Evolutionary conservation across 305 asterid species (phyloP).

Genomic region (Andrographis paniculata): DNA sequence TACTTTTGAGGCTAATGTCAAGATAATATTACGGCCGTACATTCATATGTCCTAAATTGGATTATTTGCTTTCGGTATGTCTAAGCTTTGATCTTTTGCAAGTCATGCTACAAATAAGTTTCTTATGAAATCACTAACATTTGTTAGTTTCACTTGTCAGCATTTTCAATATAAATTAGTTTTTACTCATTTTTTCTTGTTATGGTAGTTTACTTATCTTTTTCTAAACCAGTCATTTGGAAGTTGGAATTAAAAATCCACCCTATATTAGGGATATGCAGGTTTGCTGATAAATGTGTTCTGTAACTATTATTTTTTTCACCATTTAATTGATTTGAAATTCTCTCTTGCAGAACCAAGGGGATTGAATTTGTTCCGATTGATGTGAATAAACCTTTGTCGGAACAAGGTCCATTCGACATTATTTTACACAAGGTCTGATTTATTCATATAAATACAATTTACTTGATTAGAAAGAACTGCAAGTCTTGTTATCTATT

Average conservation of each 20-base stretch:
- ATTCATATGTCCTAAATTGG: background rate
- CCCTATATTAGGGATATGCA: background rate
- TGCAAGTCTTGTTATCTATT: background rate
- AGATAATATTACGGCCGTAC: conserved; percentile 8
- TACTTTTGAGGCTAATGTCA: conserved; percentile 25
- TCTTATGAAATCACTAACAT: background rate
- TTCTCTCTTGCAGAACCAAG: conserved; percentile 6
- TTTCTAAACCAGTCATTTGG: background rate
- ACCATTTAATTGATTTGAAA: background rate
- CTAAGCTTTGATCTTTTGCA: background rate
- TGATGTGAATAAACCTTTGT: conserved; percentile 1
- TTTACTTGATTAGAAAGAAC: no score
- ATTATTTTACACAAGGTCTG: conserved; percentile 74
- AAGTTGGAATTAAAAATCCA: background rate
- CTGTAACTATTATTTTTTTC: no score
- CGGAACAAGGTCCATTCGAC: conserved; percentile 10
- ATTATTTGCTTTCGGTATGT: background rate
- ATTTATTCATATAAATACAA: background rate
- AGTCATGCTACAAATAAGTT: background rate
- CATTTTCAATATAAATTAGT: no score
- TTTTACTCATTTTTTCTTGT: background rate
- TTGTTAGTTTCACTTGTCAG: background rate
- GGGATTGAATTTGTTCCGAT: conserved; percentile 11
- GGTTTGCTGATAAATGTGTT: background rate
- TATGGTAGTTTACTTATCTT: background rate